Conservation (phyloP, 768 basidiomycete genomes). For the Psilocybe cyanescens region DNA sequence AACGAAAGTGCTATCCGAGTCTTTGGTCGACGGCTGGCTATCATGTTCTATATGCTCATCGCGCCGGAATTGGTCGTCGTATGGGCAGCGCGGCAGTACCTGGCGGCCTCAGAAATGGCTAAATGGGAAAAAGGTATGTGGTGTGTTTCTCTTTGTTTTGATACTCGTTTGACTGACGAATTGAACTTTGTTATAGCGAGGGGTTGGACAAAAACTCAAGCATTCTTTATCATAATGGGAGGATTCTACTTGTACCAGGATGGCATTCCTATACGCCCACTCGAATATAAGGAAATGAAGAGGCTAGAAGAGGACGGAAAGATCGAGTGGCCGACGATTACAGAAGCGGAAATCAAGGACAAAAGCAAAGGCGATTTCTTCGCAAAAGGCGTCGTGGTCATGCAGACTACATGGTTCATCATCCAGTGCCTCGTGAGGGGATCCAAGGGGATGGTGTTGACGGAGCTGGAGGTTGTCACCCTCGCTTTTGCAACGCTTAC, state of each 20-base stretch:
- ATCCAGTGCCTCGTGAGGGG: slow-evolving; percentile 31
- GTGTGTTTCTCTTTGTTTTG: no score
- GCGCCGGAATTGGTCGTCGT: slow-evolving; percentile 19
- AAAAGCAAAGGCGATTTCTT: slow-evolving; percentile 36
- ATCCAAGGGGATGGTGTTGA: slow-evolving; percentile 28
- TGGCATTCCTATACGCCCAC: not conserved
- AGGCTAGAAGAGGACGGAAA: slow-evolving; percentile 14
- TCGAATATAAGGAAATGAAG: slow-evolving; percentile 9
- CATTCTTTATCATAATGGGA: no score
- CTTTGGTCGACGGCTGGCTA: slow-evolving; percentile 2
- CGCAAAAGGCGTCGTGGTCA: slow-evolving; percentile 34
- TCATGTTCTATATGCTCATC: slow-evolving; percentile 18
- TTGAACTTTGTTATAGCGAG: no score
- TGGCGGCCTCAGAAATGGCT: no score
- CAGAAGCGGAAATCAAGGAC: slow-evolving; percentile 25
- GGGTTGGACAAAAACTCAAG: no score
- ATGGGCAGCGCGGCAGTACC: slow-evolving; percentile 17
- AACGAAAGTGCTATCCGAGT: slow-evolving; percentile 1
- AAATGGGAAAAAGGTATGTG: no score
- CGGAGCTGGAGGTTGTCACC: slow-evolving; percentile 15
- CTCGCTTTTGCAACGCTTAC: no score
- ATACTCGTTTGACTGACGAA: no score
- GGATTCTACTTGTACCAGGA: no score
- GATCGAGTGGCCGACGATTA: slow-evolving; percentile 22
- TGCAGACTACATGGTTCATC: slow-evolving; percentile 40